Percentiles rank a stretch among this genome's conserved stretches.
phyloP scores from a whole-genome alignment of 2,329 filamentous ascomycete genomes.

The Curvularia sp. region DNA sequence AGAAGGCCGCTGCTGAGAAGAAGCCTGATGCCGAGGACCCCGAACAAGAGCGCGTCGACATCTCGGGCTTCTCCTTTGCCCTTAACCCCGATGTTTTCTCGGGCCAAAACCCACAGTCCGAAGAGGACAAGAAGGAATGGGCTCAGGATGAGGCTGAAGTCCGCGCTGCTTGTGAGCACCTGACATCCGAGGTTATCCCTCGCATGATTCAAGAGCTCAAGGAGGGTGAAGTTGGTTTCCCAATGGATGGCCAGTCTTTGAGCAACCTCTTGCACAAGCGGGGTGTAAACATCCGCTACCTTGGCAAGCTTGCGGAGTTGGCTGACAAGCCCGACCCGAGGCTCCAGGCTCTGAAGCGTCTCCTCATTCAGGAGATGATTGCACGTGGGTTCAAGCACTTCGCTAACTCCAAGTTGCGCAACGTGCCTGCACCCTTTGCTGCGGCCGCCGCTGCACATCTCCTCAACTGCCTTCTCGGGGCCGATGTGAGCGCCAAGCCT shows the following conservation, averaged over 20 bases:
- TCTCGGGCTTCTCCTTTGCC: conserved; percentile 84
- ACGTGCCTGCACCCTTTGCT: conserved; percentile 80
- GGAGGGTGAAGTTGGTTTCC: conserved; percentile 93
- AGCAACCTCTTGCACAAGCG: conserved; percentile 91
- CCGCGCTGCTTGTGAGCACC: conserved; percentile 78
- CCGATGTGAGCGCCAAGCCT: conserved; percentile 77
- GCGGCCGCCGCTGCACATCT: conserved; percentile 82
- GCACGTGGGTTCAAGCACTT: conserved; percentile 96
- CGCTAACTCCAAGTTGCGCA: conserved; percentile 77
- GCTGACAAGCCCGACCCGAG: conserved; percentile 67
- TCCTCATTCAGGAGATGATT: conserved; percentile 91
- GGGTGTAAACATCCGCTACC: conserved; percentile 94
- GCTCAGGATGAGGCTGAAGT: conserved; percentile 87
- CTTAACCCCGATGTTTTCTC: conserved; percentile 97
- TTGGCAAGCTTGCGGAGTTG: conserved; percentile 81
- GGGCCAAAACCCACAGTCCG: conserved; percentile 86
- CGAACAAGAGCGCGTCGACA: conserved; percentile 76
- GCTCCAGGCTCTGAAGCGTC: conserved; percentile 76
- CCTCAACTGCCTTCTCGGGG: conserved; percentile 90
- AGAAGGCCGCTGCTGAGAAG: conserved; percentile 27
- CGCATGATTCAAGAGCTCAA: conserved; percentile 84
- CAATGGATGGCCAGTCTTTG: conserved; percentile 96
- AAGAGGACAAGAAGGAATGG: conserved; percentile 86
- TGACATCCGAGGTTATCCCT: conserved; percentile 81
- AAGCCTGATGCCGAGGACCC: conserved; percentile 35